Evolutionary conservation across 129 eudicot genomes (phyloP), one percentile per base, ranked within the genome.

Genomic region (Centella asiatica): DNA sequence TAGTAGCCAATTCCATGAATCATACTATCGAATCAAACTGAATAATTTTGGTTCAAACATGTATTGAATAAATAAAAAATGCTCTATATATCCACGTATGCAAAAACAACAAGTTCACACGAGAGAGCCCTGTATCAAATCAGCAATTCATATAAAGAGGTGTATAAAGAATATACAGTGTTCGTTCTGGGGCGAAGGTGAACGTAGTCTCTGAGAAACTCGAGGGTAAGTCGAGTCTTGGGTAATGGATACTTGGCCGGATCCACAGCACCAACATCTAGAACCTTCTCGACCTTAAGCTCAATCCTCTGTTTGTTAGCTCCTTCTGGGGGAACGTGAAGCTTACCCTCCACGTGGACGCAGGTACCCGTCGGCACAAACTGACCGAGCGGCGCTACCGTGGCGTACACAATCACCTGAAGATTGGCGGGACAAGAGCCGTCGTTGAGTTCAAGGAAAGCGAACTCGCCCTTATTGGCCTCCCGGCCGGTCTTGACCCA

Each of bases 401-500:
- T 75, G 15, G 83, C 63, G 32, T 81, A 68, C 0, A 92, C 82
- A 6, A 92, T 80, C 2, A 87, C 83, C 73, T 92, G 96, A 1
- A 92, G 72, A 51, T 87, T 92, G n/a, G 88, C 88, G 4, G 88
- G 85, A 72, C 94, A 84, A 0, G 98, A 87, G 4, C 98, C 98
- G 17, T 92, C 98, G 52, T 87, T 92, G 4, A 92, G 77, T 69
- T 87, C 95, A 1, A 92, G 63, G 49, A 92, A 92, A 2, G 95
- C 95, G 25, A 90, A 80, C 4, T 77, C 34, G 1, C 90, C 94
- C 49, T 82, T 84, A 9, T 87, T 89, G 57, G 84, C 94, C 68
- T 81, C 84, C 0, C 95, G 75, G 32, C 98, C 98, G 15, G 87
- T 87, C 65, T 87, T 87, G 22, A 92, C 98, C 98, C 95, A 92